Evolutionary conservation across 768 basidiomycete genomes (phyloP), one percentile per base, ranked within the genome.

Genomic region (Tremella yokohamensis): DNA sequence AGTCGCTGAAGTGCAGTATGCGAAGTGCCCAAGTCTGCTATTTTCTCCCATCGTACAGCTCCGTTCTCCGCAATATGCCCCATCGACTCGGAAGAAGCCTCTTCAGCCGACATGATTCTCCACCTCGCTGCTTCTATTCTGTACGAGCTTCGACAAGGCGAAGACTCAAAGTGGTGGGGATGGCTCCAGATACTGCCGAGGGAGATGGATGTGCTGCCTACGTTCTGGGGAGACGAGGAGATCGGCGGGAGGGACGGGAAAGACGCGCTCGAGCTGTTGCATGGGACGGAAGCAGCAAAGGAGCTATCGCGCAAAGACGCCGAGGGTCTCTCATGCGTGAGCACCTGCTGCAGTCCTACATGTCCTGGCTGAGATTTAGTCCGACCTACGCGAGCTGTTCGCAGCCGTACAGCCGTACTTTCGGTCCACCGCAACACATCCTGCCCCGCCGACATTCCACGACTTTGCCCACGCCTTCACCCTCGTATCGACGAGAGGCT

Each of bases 401-500:
- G n/a, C 15, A 26, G 48, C 48, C 22, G 26, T 26, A 19, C 15
- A 6, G n/a, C n/a, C 15, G 15, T 26, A 49, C 49, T 49, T 64
- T 37, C 69, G 60, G n/a, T 45, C 56, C 2, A 67, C 64, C 0
- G 15, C 49, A 2, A 42, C 47, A n/a, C 54, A 61, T 56, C 57
- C 63, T 8, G 40, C 20, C 7, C 62, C 58, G 0, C 60, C 65
- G 0, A 49, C 69, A 0, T 62, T 73, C 48, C 29, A 55, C 3
- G 57, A 79, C 0, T 86, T 86, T 69, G 75, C 79, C 52, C 78
- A 80, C 49, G 83, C 85, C 11, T 84, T 82, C 65, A 78, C 82
- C 1, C 81, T 90, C 34, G 87, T 93, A 52, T 87, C 85, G 2
- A 87, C 89, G 3, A 81, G 90, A 40, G 86, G 89, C 2, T 93